Percentiles rank a stretch among this genome's conserved stretches.
Conservation (phyloP, 371 early-diverging fungal species). For the Lichtheimia ramosa region DNA sequence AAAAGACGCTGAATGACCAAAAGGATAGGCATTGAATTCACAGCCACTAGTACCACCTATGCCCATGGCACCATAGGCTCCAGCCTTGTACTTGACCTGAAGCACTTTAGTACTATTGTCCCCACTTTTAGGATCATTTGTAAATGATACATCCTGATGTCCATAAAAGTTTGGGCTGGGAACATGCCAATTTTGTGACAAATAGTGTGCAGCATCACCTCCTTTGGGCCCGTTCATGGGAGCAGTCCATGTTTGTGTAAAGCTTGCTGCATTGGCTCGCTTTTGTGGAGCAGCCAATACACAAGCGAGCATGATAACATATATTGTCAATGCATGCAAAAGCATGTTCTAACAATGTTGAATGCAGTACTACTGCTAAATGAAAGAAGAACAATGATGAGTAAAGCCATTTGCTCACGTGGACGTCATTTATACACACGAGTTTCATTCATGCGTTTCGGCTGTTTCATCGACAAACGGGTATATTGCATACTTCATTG, state of each 20-base stretch:
- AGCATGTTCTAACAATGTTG: no score
- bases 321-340: no score
- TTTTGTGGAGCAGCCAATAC: no score
- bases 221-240: constrained; percentile 11
- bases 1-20: constrained; percentile 23
- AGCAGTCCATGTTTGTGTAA: constrained; percentile 34
- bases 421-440: no score
- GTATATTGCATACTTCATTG: no score
- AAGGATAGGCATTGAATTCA: constrained; percentile 47
- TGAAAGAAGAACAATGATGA: no score
- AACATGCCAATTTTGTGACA: constrained; percentile 27
- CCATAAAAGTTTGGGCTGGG: constrained; percentile 15
- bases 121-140: constrained; percentile 38
- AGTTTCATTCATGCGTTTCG: no score
- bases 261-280: constrained; percentile 24
- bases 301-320: no score
- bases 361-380: no score
- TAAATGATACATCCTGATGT: constrained; percentile 37
- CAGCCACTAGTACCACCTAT: constrained; percentile 40
- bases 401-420: no score
- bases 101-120: constrained; percentile 24
- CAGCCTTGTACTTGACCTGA: constrained; percentile 39
- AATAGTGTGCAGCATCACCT: constrained; percentile 4
- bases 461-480: no score
- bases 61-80: constrained; percentile 39